Percentiles rank a stretch among this genome's conserved stretches.
These are phyloP conservation scores for Ormosia semicastrata DNA, from an alignment of 306 rosid species.

Conservation along the genomic window DNA sequence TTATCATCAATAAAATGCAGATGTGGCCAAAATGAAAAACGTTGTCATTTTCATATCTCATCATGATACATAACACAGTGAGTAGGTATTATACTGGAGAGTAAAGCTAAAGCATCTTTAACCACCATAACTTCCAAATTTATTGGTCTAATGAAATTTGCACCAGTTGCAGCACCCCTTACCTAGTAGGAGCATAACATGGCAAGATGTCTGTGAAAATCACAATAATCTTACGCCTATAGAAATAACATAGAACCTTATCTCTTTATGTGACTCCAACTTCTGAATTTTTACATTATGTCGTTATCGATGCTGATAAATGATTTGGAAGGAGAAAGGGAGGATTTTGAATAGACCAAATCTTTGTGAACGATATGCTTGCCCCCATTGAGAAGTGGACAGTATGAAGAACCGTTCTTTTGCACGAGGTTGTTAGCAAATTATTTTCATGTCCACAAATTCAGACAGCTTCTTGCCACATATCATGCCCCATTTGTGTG, in stretches of 20 bases:
- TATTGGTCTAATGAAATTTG: slow-evolving; percentile 29
- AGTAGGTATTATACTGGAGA: slow-evolving; percentile 23
- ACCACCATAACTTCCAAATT: slow-evolving; percentile 33
- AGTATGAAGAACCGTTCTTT: slow-evolving; percentile 4
- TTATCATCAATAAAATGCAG: slow-evolving; percentile 22
- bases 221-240: slow-evolving; percentile 36
- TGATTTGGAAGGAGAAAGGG: slow-evolving; percentile 12
- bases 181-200: slow-evolving; percentile 4
- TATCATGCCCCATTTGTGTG: slow-evolving; percentile 36
- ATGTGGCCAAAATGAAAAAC: slow-evolving; percentile 33
- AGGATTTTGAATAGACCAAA: slow-evolving; percentile 42
- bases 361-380: slow-evolving; percentile 16
- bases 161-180: slow-evolving; percentile 21
- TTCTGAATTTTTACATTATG: neutral
- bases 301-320: slow-evolving; percentile 11
- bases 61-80: slow-evolving; percentile 23
- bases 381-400: slow-evolving; percentile 34
- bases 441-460: slow-evolving; percentile 33
- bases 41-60: slow-evolving; percentile 46
- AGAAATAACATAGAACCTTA: neutral
- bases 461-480: slow-evolving; percentile 36
- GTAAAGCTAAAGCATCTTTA: slow-evolving; percentile 30
- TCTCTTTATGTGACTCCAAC: slow-evolving; percentile 4
- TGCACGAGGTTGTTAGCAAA: slow-evolving; percentile 21
- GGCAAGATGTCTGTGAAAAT: slow-evolving; percentile 14